phyloP scores from a whole-genome alignment of 768 basidiomycete species.

The Leucosporidium scottii region DNA sequence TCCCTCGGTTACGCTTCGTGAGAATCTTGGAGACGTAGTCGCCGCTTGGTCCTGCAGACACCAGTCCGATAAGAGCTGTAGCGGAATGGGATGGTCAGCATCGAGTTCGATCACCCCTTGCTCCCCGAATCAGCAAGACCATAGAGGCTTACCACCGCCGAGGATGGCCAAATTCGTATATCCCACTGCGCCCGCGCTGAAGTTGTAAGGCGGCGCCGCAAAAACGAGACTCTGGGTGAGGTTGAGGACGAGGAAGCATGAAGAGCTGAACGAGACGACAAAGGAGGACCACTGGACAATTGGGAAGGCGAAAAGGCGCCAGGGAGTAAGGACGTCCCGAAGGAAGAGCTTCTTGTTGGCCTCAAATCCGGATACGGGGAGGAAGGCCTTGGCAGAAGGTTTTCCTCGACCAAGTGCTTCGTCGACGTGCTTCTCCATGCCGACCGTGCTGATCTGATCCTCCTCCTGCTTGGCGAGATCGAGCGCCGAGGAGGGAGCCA shows the following conservation, averaged over 20 bases:
- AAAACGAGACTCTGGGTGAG: conserved; percentile 1
- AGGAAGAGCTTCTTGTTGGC: not conserved
- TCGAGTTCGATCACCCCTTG: not conserved
- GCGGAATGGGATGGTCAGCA: not conserved
- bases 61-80: not conserved
- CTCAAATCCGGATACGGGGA: not conserved
- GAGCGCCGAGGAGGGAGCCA: not conserved
- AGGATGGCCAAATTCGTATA: too few relatives aligned
- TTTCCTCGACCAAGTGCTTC: not conserved
- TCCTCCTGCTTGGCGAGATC: not conserved
- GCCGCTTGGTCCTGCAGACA: not conserved
- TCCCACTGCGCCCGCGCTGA: not conserved
- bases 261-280: not conserved
- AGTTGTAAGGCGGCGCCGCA: not conserved
- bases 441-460: not conserved
- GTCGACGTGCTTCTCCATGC: conserved; percentile 3
- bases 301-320: not conserved
- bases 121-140: too few relatives aligned
- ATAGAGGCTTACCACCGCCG: too few relatives aligned
- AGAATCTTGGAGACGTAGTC: not conserved
- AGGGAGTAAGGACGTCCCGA: not conserved
- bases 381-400: not conserved
- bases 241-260: conserved; percentile 6
- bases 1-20: not conserved
- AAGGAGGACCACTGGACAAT: not conserved